Percentiles rank a stretch among this genome's conserved stretches.
Conservation (phyloP, 176 grass and related monocot genomes). For the Cenchrus americanus region DNA sequence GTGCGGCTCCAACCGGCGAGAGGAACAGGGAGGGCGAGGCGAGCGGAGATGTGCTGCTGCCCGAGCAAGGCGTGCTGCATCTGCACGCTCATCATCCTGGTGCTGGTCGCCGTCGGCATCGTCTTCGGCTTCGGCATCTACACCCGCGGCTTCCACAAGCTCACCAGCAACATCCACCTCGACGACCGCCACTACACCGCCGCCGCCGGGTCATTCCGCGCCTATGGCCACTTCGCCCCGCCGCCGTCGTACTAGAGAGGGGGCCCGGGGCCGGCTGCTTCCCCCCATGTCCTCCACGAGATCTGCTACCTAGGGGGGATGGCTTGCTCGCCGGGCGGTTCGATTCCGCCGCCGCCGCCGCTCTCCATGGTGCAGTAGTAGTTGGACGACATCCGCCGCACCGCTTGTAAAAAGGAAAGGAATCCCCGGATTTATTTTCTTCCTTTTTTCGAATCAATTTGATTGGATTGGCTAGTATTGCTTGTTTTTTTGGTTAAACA, state of each 20-base stretch:
- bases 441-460: neutral
- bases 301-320: neutral
- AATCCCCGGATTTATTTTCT: neutral
- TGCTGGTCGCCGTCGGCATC: slow-evolving; percentile 61
- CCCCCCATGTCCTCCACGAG: neutral
- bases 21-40: neutral
- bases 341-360: neutral
- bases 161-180: slow-evolving; percentile 59
- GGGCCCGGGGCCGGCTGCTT: no score
- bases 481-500: neutral
- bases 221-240: slow-evolving; percentile 34
- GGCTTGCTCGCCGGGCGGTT: neutral
- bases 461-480: neutral
- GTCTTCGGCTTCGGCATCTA: slow-evolving; percentile 91
- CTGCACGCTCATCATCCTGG: slow-evolving; percentile 70
- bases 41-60: slow-evolving; percentile 72
- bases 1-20: neutral
- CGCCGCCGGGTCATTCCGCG: slow-evolving; percentile 33
- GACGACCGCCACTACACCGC: neutral
- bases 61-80: slow-evolving; percentile 87
- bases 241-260: slow-evolving; percentile 30
- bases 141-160: slow-evolving; percentile 78
- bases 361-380: neutral
- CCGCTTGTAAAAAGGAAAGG: slow-evolving; percentile 21
- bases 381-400: neutral